phyloP scores from a whole-genome alignment of 352 stramenopile species.

The Blastocystis sp. region DNA sequence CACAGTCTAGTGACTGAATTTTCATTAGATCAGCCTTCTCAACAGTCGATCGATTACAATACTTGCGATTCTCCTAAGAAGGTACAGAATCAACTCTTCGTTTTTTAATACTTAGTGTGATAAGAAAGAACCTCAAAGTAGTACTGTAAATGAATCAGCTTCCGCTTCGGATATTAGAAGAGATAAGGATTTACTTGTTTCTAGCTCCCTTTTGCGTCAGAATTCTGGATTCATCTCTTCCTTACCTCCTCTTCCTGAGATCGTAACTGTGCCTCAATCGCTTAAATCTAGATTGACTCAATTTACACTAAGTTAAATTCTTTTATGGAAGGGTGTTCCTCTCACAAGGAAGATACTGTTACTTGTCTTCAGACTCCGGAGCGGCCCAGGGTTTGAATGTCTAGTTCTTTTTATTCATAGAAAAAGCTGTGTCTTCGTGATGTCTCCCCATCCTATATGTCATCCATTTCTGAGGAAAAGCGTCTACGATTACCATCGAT shows the following conservation, averaged over 20 bases:
- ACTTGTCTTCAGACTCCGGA: not conserved
- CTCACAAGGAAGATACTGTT: not conserved
- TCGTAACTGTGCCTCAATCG: not conserved
- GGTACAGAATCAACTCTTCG: not conserved
- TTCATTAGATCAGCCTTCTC: not conserved
- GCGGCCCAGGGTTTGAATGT: not conserved
- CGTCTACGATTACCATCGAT: no score
- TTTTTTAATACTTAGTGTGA: not conserved
- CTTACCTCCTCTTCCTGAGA: not conserved
- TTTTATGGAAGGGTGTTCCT: not conserved
- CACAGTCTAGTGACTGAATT: constrained; percentile 5
- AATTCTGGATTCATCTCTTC: not conserved
- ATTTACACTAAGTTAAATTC: constrained; percentile 10
- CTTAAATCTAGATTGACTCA: not conserved
- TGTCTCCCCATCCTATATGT: not conserved
- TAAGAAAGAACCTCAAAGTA: no score
- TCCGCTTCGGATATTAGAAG: not conserved
- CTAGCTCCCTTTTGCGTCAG: not conserved
- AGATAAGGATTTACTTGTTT: not conserved
- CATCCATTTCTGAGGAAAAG: not conserved
- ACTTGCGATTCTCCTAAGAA: not conserved
- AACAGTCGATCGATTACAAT: constrained; percentile 40
- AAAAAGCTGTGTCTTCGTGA: not conserved
- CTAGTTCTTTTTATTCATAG: not conserved
- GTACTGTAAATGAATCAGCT: no score